Conservation (phyloP, 2,329 filamentous ascomycete species). For the Cordyceps cateniannulata region DNA sequence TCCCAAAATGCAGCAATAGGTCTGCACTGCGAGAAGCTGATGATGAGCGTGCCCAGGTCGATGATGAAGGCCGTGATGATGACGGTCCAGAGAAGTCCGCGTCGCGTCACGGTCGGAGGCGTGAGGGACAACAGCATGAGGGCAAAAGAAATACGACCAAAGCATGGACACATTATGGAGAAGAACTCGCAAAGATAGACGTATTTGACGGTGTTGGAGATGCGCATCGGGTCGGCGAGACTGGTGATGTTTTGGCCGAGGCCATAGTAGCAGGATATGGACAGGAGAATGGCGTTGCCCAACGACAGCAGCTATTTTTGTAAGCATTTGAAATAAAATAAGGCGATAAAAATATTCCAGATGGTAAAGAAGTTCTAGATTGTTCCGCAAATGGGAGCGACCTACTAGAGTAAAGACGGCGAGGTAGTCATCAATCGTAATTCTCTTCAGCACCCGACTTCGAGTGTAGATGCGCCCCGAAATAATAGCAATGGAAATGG, state of each 20-base stretch:
- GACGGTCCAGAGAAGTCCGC: neutral
- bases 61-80: neutral
- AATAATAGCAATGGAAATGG: neutral
- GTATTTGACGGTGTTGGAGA: constrained; percentile 2
- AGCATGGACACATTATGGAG: constrained; percentile 4
- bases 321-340: neutral
- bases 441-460: neutral
- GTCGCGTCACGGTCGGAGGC: neutral
- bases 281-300: neutral
- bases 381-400: neutral
- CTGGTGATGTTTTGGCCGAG: neutral
- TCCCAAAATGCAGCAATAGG: neutral
- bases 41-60: neutral
- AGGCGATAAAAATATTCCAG: neutral
- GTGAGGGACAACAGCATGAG: neutral
- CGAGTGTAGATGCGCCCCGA: neutral
- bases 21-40: neutral
- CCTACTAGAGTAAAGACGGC: neutral
- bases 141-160: constrained; percentile 1
- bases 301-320: neutral
- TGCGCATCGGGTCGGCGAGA: neutral
- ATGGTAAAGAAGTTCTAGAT: no score
- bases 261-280: neutral
- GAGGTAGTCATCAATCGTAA: neutral
- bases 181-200: constrained; percentile 5